Percentiles rank a stretch among this genome's conserved stretches.
phyloP scores from a whole-genome alignment of 306 rosid genomes.

The Cajanus cajan region DNA sequence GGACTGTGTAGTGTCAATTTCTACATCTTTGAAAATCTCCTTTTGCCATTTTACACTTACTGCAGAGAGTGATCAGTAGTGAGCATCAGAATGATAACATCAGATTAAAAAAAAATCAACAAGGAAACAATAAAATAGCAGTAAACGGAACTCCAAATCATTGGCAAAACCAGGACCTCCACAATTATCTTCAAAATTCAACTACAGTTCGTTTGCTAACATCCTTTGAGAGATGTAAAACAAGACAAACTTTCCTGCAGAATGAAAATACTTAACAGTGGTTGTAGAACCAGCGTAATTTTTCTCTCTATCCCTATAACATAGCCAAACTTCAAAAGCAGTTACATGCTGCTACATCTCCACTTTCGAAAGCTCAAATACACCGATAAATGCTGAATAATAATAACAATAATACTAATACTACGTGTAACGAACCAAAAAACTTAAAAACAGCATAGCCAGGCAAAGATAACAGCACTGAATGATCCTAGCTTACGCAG shows the following conservation, averaged over 20 bases:
- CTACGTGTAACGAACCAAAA: neutral
- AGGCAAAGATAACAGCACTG: neutral
- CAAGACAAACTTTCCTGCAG: neutral
- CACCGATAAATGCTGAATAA: neutral
- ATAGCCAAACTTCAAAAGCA: conserved; percentile 5
- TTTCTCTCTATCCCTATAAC: neutral
- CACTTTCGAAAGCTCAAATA: conserved; percentile 5
- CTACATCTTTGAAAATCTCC: conserved; percentile 74
- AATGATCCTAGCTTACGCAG: neutral
- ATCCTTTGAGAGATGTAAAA: neutral
- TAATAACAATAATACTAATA: neutral
- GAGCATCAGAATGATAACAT: neutral
- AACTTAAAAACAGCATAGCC: neutral
- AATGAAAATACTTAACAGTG: neutral
- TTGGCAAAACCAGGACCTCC: conserved; percentile 1
- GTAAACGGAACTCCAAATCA: conserved; percentile 6
- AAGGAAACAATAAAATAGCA: neutral
- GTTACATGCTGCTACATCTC: conserved; percentile 28
- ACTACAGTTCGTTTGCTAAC: neutral
- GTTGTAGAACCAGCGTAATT: neutral
- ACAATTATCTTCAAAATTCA: neutral
- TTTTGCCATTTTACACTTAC: conserved; percentile 97
- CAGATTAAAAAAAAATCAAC: neutral
- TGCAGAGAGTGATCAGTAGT: conserved; percentile 29
- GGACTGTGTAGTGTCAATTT: conserved; percentile 84